Conservation (phyloP, 2,329 filamentous ascomycete genomes). For the Xylariaceae sp. region DNA sequence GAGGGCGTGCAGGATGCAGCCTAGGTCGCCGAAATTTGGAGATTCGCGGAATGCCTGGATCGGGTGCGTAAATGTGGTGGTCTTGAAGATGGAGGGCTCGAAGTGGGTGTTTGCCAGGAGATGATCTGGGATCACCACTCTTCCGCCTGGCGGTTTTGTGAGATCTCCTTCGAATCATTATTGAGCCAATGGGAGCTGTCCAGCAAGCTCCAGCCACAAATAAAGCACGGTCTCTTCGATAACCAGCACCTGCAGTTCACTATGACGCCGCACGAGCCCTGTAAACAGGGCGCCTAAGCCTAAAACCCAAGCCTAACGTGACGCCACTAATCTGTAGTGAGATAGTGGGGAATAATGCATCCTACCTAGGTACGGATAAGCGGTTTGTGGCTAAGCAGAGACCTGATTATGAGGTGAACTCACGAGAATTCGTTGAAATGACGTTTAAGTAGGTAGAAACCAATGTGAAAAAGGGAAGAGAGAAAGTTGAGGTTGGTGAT, state of each 20-base stretch:
- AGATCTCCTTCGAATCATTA: not conserved
- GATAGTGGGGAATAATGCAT: not conserved
- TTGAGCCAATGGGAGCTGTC: not conserved
- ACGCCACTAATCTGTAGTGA: no score
- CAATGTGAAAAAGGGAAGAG: no score
- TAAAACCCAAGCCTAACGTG: no score
- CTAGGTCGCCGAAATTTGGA: not conserved
- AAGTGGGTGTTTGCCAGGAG: not conserved
- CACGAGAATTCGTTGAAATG: no score
- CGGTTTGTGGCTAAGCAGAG: not conserved
- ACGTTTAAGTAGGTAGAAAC: no score
- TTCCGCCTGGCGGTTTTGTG: not conserved
- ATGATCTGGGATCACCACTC: not conserved
- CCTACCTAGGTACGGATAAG: not conserved
- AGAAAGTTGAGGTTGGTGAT: no score
- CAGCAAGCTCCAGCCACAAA: not conserved
- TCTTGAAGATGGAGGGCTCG: not conserved
- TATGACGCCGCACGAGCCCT: no score
- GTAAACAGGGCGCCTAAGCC: no score
- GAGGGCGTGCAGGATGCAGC: conserved; percentile 2
- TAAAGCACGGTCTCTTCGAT: not conserved
- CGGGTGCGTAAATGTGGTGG: not conserved
- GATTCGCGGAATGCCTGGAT: no score
- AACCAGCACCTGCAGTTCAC: no score
- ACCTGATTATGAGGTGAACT: not conserved